These are phyloP conservation scores for Hibiscus syriacus DNA, from an alignment of 345 rosid genomes.

Conservation along the genomic window DNA sequence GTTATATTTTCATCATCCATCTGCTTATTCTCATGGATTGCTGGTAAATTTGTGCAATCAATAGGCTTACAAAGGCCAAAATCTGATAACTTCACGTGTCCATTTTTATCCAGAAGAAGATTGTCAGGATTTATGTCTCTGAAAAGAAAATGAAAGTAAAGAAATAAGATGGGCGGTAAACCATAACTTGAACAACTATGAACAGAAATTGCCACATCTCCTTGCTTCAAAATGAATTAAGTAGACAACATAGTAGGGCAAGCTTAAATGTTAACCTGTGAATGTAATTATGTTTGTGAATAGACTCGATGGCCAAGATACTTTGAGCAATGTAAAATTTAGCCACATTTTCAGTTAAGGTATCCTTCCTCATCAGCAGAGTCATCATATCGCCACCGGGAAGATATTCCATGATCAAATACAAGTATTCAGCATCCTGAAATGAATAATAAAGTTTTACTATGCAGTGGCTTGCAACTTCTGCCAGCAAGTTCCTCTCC, in stretches of 20 bases:
- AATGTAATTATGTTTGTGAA: too few relatives aligned
- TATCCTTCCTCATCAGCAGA: conserved; percentile 84
- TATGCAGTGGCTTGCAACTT: too few relatives aligned
- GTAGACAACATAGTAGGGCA: conserved; percentile 2
- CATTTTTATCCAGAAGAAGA: conserved; percentile 85
- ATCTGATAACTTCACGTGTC: conserved; percentile 96
- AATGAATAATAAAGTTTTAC: too few relatives aligned
- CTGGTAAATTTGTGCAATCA: conserved; percentile 70
- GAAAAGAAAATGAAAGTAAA: conserved; percentile 17
- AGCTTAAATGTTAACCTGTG: too few relatives aligned
- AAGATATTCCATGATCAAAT: too few relatives aligned
- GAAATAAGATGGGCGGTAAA: conserved; percentile 15
- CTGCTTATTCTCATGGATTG: conserved; percentile 66
- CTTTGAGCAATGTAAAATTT: too few relatives aligned
- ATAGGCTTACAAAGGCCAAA: too few relatives aligned
- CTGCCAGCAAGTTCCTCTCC: too few relatives aligned
- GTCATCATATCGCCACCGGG: conserved; percentile 99
- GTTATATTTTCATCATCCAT: conserved; percentile 51
- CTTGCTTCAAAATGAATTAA: conserved; percentile 7
- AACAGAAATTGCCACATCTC: not conserved
- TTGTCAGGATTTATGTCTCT: conserved; percentile 97
- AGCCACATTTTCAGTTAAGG: conserved; percentile 72
- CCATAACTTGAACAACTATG: not conserved
- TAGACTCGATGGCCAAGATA: too few relatives aligned
- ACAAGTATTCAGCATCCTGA: too few relatives aligned